Evolutionary conservation across 2,329 filamentous ascomycete genomes (phyloP).

Genomic region (Thielaviopsis populi): DNA sequence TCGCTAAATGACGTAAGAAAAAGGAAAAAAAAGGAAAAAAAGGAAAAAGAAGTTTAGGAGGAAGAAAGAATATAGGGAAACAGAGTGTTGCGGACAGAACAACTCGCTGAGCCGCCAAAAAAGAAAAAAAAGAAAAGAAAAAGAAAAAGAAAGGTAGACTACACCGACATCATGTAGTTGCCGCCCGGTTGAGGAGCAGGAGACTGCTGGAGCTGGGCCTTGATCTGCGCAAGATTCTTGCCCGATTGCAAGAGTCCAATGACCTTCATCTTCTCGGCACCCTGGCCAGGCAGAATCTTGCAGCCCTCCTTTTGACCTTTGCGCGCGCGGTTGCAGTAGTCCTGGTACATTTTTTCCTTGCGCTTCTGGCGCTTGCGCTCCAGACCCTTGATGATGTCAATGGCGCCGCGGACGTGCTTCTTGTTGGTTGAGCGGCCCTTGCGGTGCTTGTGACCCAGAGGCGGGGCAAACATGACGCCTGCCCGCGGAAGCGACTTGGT

Average conservation of each 20-base stretch:
- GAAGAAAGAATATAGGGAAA: constrained; percentile 5
- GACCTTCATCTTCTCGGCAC: constrained; percentile 71
- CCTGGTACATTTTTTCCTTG: constrained; percentile 81
- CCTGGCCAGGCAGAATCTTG: constrained; percentile 65
- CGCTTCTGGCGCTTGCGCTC: constrained; percentile 88
- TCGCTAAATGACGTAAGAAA: constrained; percentile 1
- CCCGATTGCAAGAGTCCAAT: constrained; percentile 80
- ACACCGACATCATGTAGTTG: constrained; percentile 66
- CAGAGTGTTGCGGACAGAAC: not conserved
- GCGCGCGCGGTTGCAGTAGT: constrained; percentile 70
- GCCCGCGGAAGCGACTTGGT: constrained; percentile 80
- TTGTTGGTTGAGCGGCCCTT: constrained; percentile 31
- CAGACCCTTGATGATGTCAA: constrained; percentile 92
- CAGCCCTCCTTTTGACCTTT: constrained; percentile 49
- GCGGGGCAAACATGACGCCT: constrained; percentile 48
- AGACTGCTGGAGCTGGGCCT: constrained; percentile 14
- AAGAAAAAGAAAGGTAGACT: constrained; percentile 19
- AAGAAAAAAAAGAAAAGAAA: constrained; percentile 1
- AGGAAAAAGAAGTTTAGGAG: not conserved
- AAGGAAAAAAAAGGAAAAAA: not conserved
- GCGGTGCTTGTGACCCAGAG: constrained; percentile 26
- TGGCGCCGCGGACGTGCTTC: constrained; percentile 71
- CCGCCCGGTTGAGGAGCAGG: constrained; percentile 27
- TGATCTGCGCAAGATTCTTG: constrained; percentile 41
- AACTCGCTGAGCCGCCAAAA: not conserved